Evolutionary conservation across 2,329 filamentous ascomycete genomes (phyloP).

Genomic region (Ceratocystis lukuohia): DNA sequence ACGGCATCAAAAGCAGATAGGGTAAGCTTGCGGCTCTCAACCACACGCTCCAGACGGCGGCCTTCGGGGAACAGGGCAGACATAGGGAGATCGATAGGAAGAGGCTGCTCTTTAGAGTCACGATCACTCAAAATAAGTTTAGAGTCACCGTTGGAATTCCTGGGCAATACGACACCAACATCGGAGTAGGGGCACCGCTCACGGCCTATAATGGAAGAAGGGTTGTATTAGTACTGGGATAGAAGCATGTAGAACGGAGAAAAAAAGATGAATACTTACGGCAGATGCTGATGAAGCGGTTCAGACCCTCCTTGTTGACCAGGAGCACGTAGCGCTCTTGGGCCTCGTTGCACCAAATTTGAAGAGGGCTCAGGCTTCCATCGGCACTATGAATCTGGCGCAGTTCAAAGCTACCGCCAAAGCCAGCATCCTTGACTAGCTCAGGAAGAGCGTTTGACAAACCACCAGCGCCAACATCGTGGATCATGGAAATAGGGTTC

Average conservation of each 20-base stretch:
- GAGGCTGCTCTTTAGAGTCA: constrained; percentile 59
- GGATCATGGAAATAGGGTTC: constrained; percentile 91
- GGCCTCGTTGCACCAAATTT: constrained; percentile 96
- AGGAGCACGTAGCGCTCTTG: constrained; percentile 93
- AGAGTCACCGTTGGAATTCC: constrained; percentile 48
- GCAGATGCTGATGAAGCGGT: constrained; percentile 57
- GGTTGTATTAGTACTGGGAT: constrained; percentile 17
- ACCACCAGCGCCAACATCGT: constrained; percentile 92
- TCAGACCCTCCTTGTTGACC: constrained; percentile 67
- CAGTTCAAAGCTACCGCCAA: constrained; percentile 86
- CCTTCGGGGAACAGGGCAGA: constrained; percentile 76
- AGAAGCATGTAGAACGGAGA: neutral
- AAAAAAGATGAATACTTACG: constrained; percentile 28
- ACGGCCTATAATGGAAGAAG: constrained; percentile 37
- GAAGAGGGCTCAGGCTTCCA: constrained; percentile 80
- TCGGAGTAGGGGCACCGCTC: constrained; percentile 89
- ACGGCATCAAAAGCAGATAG: constrained; percentile 60
- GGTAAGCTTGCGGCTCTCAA: constrained; percentile 53
- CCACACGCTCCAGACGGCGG: constrained; percentile 64
- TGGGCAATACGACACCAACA: constrained; percentile 61
- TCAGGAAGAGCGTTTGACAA: constrained; percentile 59
- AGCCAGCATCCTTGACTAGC: constrained; percentile 79
- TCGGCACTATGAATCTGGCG: constrained; percentile 86
- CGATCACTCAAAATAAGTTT: constrained; percentile 70
- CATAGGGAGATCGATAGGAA: constrained; percentile 82